phyloP scores from a whole-genome alignment of 2,329 filamentous ascomycete species.

The Gaeumannomyces sp. region DNA sequence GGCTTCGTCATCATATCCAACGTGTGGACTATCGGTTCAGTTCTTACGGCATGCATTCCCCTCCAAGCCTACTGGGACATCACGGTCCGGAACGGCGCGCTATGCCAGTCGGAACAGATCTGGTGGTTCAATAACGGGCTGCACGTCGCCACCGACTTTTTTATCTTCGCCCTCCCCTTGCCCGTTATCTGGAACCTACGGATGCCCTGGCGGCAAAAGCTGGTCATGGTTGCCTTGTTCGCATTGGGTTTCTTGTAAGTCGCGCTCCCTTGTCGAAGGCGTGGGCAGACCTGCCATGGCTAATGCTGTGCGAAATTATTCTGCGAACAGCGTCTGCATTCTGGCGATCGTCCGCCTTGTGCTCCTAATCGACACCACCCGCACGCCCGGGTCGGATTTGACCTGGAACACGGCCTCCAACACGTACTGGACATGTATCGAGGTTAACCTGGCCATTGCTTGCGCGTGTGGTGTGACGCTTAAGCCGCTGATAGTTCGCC shows the following conservation, averaged over 20 bases:
- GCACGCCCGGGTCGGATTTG: slow-evolving; percentile 19
- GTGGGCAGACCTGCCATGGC: neutral
- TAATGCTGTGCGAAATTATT: neutral
- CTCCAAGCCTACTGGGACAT: slow-evolving; percentile 25
- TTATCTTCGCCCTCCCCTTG: slow-evolving; percentile 15
- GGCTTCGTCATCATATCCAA: slow-evolving; percentile 20
- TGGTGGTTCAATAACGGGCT: slow-evolving; percentile 15
- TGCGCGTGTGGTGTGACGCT: slow-evolving; percentile 32
- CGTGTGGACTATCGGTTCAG: slow-evolving; percentile 21
- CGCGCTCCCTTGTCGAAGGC: too few relatives aligned
- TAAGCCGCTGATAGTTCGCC: slow-evolving; percentile 22
- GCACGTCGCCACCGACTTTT: slow-evolving; percentile 61
- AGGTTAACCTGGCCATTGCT: slow-evolving; percentile 29
- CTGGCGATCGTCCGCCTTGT: slow-evolving; percentile 28
- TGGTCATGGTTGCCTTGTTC: slow-evolving; percentile 36
- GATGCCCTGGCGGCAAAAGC: slow-evolving; percentile 30
- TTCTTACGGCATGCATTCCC: slow-evolving; percentile 25
- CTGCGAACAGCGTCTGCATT: slow-evolving; percentile 25
- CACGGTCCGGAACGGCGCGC: neutral
- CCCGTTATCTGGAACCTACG: slow-evolving; percentile 15
- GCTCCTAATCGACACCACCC: slow-evolving; percentile 18
- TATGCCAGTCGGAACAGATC: slow-evolving; percentile 13
- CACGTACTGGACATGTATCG: slow-evolving; percentile 29
- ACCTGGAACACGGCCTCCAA: slow-evolving; percentile 23
- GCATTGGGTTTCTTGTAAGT: slow-evolving; percentile 41